phyloP scores from a whole-genome alignment of 176 grass and related monocot species.

The Oryza longistaminata region DNA sequence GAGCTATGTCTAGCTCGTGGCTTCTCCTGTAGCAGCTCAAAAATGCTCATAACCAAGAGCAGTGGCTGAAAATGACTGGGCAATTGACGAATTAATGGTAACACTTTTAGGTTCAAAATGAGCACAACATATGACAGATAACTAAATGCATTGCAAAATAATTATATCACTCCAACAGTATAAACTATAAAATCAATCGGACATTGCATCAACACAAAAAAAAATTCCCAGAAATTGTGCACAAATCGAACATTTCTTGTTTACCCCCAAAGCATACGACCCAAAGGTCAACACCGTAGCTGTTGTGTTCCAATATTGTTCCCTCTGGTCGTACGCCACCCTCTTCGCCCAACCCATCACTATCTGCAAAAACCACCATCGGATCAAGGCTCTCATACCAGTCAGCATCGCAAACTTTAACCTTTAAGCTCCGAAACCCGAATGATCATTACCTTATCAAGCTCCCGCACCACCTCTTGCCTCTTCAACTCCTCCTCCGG shows the following conservation, averaged over 20 bases:
- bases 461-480: conserved; percentile 47
- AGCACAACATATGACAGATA: conserved; percentile 17
- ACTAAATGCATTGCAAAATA: conserved; percentile 21
- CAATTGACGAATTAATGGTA: not conserved
- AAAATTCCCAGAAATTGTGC: conserved; percentile 7
- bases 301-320: conserved; percentile 37
- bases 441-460: conserved; percentile 52
- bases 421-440: conserved; percentile 3
- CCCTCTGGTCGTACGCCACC: conserved; percentile 50
- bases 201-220: conserved; percentile 11
- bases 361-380: conserved; percentile 48
- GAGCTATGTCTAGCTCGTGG: not conserved
- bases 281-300: conserved; percentile 68
- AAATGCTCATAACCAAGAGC: not conserved
- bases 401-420: conserved; percentile 23
- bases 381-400: conserved; percentile 14
- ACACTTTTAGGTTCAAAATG: conserved; percentile 14
- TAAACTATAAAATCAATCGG: conserved; percentile 14
- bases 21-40: not conserved
- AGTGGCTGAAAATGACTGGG: not conserved
- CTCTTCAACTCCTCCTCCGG: conserved; percentile 55
- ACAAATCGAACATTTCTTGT: conserved; percentile 21
- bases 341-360: conserved; percentile 64
- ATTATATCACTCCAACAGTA: conserved; percentile 31
- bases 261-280: conserved; percentile 84